Conservation (phyloP, 768 basidiomycete species). For the Obba rivulosa region DNA sequence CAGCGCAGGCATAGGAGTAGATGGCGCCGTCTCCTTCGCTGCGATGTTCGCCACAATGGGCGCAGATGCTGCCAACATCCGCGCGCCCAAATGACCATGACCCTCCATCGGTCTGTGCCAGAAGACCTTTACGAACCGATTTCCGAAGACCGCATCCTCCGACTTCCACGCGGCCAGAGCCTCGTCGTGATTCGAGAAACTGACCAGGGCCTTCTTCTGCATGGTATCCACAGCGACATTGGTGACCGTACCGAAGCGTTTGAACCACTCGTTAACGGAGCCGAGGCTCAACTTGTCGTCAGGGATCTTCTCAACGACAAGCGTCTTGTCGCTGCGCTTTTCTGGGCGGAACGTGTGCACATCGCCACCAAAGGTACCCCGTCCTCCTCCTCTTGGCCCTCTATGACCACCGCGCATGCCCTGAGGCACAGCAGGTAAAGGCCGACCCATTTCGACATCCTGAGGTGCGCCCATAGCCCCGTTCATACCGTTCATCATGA, state of each 20-base stretch:
- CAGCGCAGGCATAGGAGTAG: slow-evolving; percentile 11
- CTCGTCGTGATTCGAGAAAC: slow-evolving; percentile 77
- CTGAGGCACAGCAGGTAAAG: slow-evolving; percentile 12
- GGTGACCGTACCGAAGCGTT: slow-evolving; percentile 86
- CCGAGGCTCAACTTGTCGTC: slow-evolving; percentile 74
- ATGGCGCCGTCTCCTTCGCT: slow-evolving; percentile 26
- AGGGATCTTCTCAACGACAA: slow-evolving; percentile 94
- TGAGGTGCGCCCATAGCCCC: slow-evolving; percentile 11
- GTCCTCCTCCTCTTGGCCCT: slow-evolving; percentile 36
- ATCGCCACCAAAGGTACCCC: slow-evolving; percentile 60
- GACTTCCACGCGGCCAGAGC: slow-evolving; percentile 89
- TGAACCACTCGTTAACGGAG: slow-evolving; percentile 83
- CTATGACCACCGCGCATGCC: slow-evolving; percentile 14
- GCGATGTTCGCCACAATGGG: slow-evolving; percentile 63
- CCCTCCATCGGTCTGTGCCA: slow-evolving; percentile 95
- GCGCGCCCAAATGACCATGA: slow-evolving; percentile 72
- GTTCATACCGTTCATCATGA: slow-evolving; percentile 2
- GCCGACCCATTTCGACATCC: slow-evolving; percentile 31
- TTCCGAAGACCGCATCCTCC: slow-evolving; percentile 92
- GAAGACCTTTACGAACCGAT: slow-evolving; percentile 92
- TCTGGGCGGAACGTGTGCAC: slow-evolving; percentile 63
- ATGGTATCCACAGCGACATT: slow-evolving; percentile 83
- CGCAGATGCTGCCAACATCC: slow-evolving; percentile 79
- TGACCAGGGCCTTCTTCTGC: slow-evolving; percentile 78
- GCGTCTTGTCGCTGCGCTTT: slow-evolving; percentile 66